A percentile compares a stretch with the other conserved stretches of the same genome.
Evolutionary conservation across 768 basidiomycete genomes (phyloP).

Genomic region (Tephrocybe sp.): DNA sequence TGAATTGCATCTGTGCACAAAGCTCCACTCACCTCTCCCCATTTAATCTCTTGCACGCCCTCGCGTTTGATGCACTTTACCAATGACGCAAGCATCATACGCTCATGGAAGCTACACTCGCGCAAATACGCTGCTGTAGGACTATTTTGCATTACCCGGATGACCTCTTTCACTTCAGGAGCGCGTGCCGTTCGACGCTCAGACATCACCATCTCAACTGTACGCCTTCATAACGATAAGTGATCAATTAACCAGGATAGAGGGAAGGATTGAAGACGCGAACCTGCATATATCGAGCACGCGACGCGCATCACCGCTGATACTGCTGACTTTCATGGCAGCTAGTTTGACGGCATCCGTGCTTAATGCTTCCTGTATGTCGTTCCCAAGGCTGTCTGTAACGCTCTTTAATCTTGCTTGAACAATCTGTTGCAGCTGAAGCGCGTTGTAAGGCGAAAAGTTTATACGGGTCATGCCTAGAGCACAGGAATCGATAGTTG

Average conservation of each 20-base stretch:
- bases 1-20: neutral
- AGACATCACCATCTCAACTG: conserved; percentile 75
- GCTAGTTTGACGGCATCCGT: conserved; percentile 82
- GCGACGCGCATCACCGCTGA: conserved; percentile 93
- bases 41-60: conserved; percentile 86
- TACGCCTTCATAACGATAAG: conserved; percentile 62
- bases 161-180: conserved; percentile 75
- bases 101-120: conserved; percentile 85
- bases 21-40: conserved; percentile 62
- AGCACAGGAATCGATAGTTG: neutral
- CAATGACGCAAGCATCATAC: conserved; percentile 82
- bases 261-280: conserved; percentile 19
- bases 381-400: conserved; percentile 46
- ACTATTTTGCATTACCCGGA: conserved; percentile 86
- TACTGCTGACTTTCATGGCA: conserved; percentile 65
- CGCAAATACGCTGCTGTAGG: conserved; percentile 83
- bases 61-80: conserved; percentile 80
- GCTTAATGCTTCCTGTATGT: conserved; percentile 53
- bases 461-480: conserved; percentile 89
- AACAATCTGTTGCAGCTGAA: conserved; percentile 83
- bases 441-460: conserved; percentile 84
- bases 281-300: conserved; percentile 92
- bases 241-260: neutral
- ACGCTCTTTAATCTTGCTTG: conserved; percentile 73
- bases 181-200: conserved; percentile 54